These are phyloP conservation scores for Ustulina deusta DNA, from an alignment of 2,329 filamentous ascomycete species.

Conservation along the genomic window DNA sequence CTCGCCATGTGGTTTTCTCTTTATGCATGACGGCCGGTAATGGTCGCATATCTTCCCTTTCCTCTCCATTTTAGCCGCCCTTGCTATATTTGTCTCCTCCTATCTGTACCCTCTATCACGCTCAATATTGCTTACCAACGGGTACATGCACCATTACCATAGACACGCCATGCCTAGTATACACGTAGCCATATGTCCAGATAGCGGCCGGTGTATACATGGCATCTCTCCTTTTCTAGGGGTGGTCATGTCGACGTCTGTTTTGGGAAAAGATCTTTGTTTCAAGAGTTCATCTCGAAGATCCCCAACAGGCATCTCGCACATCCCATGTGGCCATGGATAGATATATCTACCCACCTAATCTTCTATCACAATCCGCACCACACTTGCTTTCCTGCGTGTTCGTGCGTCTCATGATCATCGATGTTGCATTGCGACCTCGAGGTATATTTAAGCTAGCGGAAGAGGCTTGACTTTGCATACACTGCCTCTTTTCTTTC, in stretches of 20 bases:
- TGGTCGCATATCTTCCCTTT: conserved; percentile 12
- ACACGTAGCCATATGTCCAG: neutral
- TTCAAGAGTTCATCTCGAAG: conserved; percentile 39
- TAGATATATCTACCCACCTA: conserved; percentile 38
- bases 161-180: neutral
- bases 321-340: conserved; percentile 13
- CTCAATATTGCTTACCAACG: neutral
- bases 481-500: conserved; percentile 32
- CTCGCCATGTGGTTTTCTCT: conserved; percentile 38
- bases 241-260: conserved; percentile 36
- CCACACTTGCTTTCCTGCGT: neutral
- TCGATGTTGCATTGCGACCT: conserved; percentile 16
- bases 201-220: conserved; percentile 10
- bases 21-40: conserved; percentile 6
- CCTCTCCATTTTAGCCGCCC: conserved; percentile 37
- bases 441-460: conserved; percentile 6
- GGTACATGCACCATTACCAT: conserved; percentile 14
- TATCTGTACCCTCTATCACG: neutral
- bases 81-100: conserved; percentile 38
- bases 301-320: conserved; percentile 12
- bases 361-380: conserved; percentile 19
- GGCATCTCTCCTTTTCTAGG: conserved; percentile 24
- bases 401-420: conserved; percentile 1
- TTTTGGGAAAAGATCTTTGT: conserved; percentile 39
- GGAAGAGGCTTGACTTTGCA: conserved; percentile 28